Percentiles rank a stretch among this genome's conserved stretches.
Conservation (phyloP, 1,139 yeast species). For the Candida tetrigidarum region DNA sequence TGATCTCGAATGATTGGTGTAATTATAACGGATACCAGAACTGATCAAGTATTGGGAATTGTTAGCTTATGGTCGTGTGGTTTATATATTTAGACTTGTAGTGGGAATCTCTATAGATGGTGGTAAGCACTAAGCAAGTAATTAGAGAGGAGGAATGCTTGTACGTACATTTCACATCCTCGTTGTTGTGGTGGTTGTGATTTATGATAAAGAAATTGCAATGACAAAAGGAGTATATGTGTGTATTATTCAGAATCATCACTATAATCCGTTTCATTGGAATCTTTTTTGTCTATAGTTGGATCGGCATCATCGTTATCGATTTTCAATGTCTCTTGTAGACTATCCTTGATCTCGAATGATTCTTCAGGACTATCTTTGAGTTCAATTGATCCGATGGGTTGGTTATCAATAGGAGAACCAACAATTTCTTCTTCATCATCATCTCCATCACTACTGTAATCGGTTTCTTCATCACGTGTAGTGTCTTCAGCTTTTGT, state of each 20-base stretch:
- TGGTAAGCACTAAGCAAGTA: too few species aligned
- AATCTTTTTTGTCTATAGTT: not conserved
- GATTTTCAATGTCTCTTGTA: not conserved
- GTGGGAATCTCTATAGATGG: too few species aligned
- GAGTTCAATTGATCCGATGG: not conserved
- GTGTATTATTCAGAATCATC: not conserved
- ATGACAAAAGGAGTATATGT: not conserved
- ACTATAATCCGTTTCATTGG: constrained; percentile 2
- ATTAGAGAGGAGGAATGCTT: too few species aligned
- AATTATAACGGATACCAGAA: too few species aligned
- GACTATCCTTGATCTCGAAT: not conserved
- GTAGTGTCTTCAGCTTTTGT: not conserved
- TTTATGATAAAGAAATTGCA: not conserved
- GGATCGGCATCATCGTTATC: not conserved
- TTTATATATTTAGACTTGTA: too few species aligned
- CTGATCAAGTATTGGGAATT: too few species aligned
- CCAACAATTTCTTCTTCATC: not conserved
- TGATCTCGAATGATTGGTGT: too few species aligned
- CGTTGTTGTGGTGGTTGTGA: not conserved
- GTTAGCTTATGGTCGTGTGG: too few species aligned
- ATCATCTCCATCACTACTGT: not conserved
- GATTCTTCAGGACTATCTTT: constrained; percentile 1
- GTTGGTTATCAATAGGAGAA: not conserved
- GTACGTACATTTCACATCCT: too few species aligned
- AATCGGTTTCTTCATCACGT: not conserved